These are phyloP conservation scores for Exserohilum rostratum DNA, from an alignment of 2,329 filamentous ascomycete species.

Conservation along the genomic window DNA sequence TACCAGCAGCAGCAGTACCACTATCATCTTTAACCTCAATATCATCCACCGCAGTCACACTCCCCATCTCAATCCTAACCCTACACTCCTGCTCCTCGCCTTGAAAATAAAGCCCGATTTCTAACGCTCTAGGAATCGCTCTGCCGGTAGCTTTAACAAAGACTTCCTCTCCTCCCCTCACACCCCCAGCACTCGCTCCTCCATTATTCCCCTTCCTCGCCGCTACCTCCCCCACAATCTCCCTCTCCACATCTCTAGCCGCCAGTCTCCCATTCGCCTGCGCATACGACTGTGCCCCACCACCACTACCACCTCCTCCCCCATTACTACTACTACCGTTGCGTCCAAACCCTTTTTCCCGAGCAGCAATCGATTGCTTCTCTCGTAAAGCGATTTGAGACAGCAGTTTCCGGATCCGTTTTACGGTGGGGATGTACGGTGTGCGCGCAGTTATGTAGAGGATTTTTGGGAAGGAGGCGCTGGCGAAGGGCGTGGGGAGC, in stretches of 20 bases:
- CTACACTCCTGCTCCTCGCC: constrained; percentile 63
- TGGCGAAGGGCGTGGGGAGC: constrained; percentile 60
- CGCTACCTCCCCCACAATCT: constrained; percentile 34
- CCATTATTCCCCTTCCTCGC: constrained; percentile 8
- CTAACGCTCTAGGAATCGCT: constrained; percentile 68
- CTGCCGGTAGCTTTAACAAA: constrained; percentile 69
- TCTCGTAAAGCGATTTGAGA: constrained; percentile 61
- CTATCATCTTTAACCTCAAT: constrained; percentile 52
- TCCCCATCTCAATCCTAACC: constrained; percentile 67
- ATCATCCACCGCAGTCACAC: constrained; percentile 71
- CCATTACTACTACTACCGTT: neutral
- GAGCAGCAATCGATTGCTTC: constrained; percentile 43
- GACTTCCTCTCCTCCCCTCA: constrained; percentile 56
- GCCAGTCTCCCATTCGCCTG: constrained; percentile 35
- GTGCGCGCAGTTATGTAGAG: constrained; percentile 71
- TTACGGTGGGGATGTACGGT: constrained; percentile 71
- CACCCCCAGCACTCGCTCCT: constrained; percentile 3
- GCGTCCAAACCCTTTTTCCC: neutral
- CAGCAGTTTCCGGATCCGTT: constrained; percentile 69
- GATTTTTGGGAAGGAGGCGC: constrained; percentile 57
- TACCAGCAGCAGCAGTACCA: no score
- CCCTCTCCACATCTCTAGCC: constrained; percentile 37
- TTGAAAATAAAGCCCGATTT: constrained; percentile 69
- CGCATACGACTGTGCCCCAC: no score
- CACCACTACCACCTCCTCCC: neutral